Conservation (phyloP, 352 stramenopile species). For the Aphanomyces stellatus region DNA sequence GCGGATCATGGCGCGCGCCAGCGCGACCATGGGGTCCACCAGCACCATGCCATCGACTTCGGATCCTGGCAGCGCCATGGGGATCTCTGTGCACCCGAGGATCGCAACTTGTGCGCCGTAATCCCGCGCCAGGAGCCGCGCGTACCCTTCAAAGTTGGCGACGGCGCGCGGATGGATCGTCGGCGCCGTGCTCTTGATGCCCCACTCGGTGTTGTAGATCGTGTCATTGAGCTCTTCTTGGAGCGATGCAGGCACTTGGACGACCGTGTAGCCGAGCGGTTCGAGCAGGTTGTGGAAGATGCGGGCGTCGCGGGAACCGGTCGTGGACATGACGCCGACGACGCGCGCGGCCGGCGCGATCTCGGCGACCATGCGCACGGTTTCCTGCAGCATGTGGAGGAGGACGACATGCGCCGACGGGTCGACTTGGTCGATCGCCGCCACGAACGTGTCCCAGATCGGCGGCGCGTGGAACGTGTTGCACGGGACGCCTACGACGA, state of each 20-base stretch:
- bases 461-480: slow-evolving; percentile 67
- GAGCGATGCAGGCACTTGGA: slow-evolving; percentile 39
- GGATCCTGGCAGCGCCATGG: slow-evolving; percentile 54
- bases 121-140: slow-evolving; percentile 31
- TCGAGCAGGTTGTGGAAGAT: slow-evolving; percentile 63
- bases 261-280: slow-evolving; percentile 41
- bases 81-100: slow-evolving; percentile 72
- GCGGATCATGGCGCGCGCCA: slow-evolving; percentile 63
- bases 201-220: slow-evolving; percentile 62
- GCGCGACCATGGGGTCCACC: slow-evolving; percentile 63
- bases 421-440: background rate
- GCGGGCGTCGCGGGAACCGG: slow-evolving; percentile 44
- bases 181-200: slow-evolving; percentile 65
- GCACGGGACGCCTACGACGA: slow-evolving; percentile 57
- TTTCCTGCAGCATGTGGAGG: slow-evolving; percentile 66
- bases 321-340: slow-evolving; percentile 61
- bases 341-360: slow-evolving; percentile 35
- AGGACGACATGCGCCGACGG: slow-evolving; percentile 23
- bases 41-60: slow-evolving; percentile 38
- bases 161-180: slow-evolving; percentile 39
- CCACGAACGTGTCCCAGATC: slow-evolving; percentile 64
- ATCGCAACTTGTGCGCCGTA: slow-evolving; percentile 54
- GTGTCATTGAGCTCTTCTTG: slow-evolving; percentile 62
- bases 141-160: slow-evolving; percentile 55
- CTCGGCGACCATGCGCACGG: slow-evolving; percentile 42